These are phyloP conservation scores for Rhododendron ovatum DNA, from an alignment of 148 eudicot genomes.

Conservation along the genomic window DNA sequence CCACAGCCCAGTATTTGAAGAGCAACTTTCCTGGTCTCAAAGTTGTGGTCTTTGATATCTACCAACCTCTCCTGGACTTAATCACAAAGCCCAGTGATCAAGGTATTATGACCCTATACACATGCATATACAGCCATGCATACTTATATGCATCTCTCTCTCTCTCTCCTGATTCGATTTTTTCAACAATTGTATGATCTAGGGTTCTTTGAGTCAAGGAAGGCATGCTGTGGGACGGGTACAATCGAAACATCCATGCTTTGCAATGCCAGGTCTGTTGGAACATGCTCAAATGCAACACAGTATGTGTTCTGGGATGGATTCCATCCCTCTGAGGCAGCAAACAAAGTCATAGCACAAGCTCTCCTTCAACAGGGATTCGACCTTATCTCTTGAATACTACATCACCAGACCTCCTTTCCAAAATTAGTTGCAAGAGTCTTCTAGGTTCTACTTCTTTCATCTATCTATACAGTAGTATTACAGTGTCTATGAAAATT, in stretches of 20 bases:
- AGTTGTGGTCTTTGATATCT: constrained; percentile 78
- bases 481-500: not conserved
- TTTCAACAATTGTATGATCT: not conserved
- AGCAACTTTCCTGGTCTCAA: constrained; percentile 47
- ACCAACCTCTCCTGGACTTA: constrained; percentile 30
- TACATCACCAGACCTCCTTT: not conserved
- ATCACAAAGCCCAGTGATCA: not conserved
- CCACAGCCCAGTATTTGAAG: constrained; percentile 40
- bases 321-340: constrained; percentile 81
- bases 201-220: constrained; percentile 85
- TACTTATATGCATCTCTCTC: not conserved
- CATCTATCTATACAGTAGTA: not conserved
- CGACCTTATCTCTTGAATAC: constrained; percentile 46
- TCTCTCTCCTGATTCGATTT: not conserved
- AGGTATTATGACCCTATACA: not conserved
- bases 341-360: constrained; percentile 60
- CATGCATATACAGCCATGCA: not conserved
- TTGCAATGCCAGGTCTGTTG: constrained; percentile 61
- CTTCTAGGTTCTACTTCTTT: constrained; percentile 9
- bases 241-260: constrained; percentile 74
- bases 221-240: constrained; percentile 81
- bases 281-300: constrained; percentile 83
- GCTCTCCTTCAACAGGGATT: constrained; percentile 64
- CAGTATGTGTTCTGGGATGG: constrained; percentile 87
- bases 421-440: not conserved